Percentiles rank a stretch among this genome's conserved stretches.
phyloP scores from a whole-genome alignment of 2,329 filamentous ascomycete genomes.

The Rutstroemia sp. region DNA sequence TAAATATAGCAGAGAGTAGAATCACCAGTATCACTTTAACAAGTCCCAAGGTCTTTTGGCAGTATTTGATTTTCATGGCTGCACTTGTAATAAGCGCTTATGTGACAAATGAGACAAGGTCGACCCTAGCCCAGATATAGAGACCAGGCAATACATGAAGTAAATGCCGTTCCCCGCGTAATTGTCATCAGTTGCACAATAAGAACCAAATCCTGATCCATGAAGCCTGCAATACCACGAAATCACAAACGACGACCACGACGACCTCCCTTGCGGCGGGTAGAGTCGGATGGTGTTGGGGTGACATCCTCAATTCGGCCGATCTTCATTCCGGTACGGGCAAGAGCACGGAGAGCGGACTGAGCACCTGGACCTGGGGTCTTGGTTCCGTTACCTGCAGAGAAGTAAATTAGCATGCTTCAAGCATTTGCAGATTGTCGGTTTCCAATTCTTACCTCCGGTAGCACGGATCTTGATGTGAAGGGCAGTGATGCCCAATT shows the following conservation, averaged over 20 bases:
- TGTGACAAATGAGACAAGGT: conserved; percentile 40
- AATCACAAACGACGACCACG: conserved; percentile 99
- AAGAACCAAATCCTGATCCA: conserved; percentile 32
- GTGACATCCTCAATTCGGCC: conserved; percentile 99
- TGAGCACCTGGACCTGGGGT: conserved; percentile 98
- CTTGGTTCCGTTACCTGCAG: conserved; percentile 93
- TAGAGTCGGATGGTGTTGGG: conserved; percentile 97
- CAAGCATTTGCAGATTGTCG: neutral
- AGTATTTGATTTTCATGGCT: conserved; percentile 25
- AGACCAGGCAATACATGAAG: conserved; percentile 48
- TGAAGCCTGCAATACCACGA: conserved; percentile 10
- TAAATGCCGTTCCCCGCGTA: conserved; percentile 62
- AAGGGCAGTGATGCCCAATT: conserved; percentile 84
- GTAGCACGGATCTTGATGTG: conserved; percentile 99
- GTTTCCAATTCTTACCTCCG: conserved; percentile 57
- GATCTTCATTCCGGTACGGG: conserved; percentile 99
- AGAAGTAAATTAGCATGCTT: conserved; percentile 5
- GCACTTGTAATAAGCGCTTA: conserved; percentile 29
- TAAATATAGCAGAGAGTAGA: neutral
- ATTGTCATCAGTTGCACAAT: conserved; percentile 57
- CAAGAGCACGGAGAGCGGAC: conserved; percentile 96
- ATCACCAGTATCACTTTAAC: neutral
- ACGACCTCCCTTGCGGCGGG: conserved; percentile 99
- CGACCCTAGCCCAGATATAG: conserved; percentile 31
- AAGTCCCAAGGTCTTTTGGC: conserved; percentile 5